These are phyloP conservation scores for Coemansia sp. DNA, from an alignment of 192 early-diverging fungal species.

Conservation along the genomic window DNA sequence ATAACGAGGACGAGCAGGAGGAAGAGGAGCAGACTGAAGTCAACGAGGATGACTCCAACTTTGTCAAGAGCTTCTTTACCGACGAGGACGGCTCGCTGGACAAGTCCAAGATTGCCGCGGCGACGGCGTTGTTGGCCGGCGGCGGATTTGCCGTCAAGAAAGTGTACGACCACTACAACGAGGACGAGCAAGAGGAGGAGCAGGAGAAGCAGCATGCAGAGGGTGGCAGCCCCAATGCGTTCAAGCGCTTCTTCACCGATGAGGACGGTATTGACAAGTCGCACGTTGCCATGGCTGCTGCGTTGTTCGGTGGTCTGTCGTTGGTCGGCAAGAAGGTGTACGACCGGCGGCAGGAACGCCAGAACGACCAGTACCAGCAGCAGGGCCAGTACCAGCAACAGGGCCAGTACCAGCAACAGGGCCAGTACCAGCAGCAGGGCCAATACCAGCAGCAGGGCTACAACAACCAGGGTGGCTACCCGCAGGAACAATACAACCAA, in stretches of 20 bases:
- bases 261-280: slow-evolving; percentile 41
- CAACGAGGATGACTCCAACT: slow-evolving; percentile 10
- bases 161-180: slow-evolving; percentile 15
- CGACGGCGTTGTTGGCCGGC: slow-evolving; percentile 3
- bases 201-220: slow-evolving; percentile 6
- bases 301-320: slow-evolving; percentile 14
- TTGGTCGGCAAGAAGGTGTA: slow-evolving; percentile 29
- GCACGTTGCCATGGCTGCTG: slow-evolving; percentile 18
- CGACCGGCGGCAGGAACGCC: slow-evolving; percentile 19
- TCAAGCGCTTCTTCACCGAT: slow-evolving; percentile 24
- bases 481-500: neutral
- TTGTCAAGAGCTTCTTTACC: slow-evolving; percentile 20
- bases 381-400: slow-evolving; percentile 8
- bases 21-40: slow-evolving; percentile 11
- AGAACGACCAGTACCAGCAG: slow-evolving; percentile 5
- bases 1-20: slow-evolving; percentile 11
- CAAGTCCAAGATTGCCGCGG: slow-evolving; percentile 22
- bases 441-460: neutral
- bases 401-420: neutral
- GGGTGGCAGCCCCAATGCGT: slow-evolving; percentile 8
- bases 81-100: slow-evolving; percentile 20
- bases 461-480: slow-evolving; percentile 6
- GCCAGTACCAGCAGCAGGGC: no score
- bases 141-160: slow-evolving; percentile 19
- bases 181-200: slow-evolving; percentile 16